These are phyloP conservation scores for Trichoderma asperellum DNA, from an alignment of 2,329 filamentous ascomycete genomes.

Conservation along the genomic window DNA sequence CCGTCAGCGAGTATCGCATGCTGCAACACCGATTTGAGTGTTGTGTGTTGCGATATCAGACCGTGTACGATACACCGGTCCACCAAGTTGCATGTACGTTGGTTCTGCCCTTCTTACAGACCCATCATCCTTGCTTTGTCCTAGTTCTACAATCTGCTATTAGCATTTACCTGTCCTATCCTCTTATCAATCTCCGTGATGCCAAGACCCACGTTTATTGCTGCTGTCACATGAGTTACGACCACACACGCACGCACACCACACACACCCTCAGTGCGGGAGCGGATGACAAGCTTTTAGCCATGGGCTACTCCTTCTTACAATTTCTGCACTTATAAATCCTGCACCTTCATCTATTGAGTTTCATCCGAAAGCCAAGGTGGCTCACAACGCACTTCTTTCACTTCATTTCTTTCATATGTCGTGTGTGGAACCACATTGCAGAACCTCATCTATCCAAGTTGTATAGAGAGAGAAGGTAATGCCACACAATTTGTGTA, in stretches of 20 bases:
- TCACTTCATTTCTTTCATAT: not conserved
- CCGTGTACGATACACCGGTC: conserved; percentile 14
- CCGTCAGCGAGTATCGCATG: not conserved
- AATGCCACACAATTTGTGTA: not conserved
- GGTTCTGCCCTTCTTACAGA: conserved; percentile 9
- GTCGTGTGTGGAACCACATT: not conserved
- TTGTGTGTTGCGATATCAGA: not conserved
- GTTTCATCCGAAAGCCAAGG: not conserved
- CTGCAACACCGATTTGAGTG: not conserved
- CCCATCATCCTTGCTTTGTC: conserved; percentile 3
- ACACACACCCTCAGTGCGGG: conserved; percentile 16
- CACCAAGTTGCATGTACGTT: conserved; percentile 19
- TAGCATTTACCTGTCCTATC: not conserved
- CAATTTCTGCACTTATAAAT: conserved; percentile 1
- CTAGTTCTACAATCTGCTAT: not conserved
- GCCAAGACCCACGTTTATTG: conserved; percentile 18
- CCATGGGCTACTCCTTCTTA: not conserved
- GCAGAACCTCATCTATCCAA: not conserved
- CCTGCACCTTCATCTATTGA: not conserved
- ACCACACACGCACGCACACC: conserved; percentile 12
- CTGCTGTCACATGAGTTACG: conserved; percentile 15
- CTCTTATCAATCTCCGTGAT: conserved; percentile 8
- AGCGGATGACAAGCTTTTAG: conserved; percentile 4
- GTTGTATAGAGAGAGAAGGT: not conserved
- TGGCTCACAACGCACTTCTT: not conserved